Conservation (phyloP, 23 red algal genomes). For the Gracilaria gracilis region DNA sequence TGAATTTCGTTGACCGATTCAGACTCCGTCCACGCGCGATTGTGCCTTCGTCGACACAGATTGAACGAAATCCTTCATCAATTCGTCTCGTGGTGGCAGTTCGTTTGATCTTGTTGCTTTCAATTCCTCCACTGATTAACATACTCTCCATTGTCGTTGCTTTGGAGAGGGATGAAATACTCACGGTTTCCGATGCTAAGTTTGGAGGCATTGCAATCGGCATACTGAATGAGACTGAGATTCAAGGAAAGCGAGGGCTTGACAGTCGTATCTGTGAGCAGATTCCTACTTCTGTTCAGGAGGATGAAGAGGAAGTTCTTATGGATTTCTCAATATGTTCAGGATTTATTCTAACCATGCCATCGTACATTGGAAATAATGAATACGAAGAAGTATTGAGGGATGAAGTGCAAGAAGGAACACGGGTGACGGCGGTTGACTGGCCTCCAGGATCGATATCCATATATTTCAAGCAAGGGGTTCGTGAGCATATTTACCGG, state of each 20-base stretch:
- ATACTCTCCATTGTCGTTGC: neutral
- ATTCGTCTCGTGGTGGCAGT: neutral
- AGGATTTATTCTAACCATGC: neutral
- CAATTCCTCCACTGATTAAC: neutral
- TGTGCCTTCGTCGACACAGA: neutral
- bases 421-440: neutral
- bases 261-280: neutral
- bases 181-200: neutral
- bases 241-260: neutral
- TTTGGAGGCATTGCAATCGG: neutral
- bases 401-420: neutral
- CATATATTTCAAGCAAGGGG: neutral
- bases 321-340: constrained; percentile 8
- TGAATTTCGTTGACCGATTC: neutral
- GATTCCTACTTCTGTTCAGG: neutral
- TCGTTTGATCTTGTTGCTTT: neutral
- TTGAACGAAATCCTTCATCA: neutral
- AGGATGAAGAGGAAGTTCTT: neutral
- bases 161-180: neutral
- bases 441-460: neutral
- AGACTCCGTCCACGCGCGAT: neutral
- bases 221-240: neutral
- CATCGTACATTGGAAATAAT: neutral
- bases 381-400: neutral
- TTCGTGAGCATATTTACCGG: neutral